Conservation (phyloP, 78 protist genomes). For the Trichosphaerium sp. region DNA sequence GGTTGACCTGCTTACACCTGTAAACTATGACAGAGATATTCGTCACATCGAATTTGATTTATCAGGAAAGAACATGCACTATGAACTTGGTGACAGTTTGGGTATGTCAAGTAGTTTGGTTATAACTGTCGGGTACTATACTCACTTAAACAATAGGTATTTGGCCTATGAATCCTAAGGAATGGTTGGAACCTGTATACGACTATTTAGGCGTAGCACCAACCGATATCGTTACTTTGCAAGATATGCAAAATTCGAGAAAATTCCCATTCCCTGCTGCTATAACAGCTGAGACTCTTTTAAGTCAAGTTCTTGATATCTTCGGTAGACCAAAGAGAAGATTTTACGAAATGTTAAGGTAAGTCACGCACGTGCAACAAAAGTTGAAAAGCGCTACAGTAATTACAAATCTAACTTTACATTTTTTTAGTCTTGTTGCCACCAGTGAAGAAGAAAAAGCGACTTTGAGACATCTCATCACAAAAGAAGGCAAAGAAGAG, state of each 20-base stretch:
- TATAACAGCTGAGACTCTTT: neutral
- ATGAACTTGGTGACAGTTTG: neutral
- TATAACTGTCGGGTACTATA: too few species aligned
- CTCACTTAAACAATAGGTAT: too few species aligned
- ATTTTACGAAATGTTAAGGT: neutral
- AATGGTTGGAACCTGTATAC: neutral
- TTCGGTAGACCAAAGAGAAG: neutral
- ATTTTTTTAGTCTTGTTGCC: too few species aligned
- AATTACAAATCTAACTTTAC: too few species aligned
- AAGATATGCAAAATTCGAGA: neutral
- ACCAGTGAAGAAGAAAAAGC: neutral
- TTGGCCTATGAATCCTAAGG: slow-evolving; percentile 1
- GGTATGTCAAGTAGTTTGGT: too few species aligned
- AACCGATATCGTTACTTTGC: neutral
- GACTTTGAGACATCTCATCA: neutral
- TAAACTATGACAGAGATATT: neutral
- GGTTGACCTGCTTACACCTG: neutral
- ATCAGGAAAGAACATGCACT: neutral
- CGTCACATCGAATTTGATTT: neutral
- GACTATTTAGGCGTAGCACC: neutral
- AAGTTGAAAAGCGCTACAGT: too few species aligned
- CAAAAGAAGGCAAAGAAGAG: neutral
- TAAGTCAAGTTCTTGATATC: neutral
- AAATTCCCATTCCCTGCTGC: slow-evolving; percentile 3
- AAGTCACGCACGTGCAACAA: too few species aligned